These are phyloP conservation scores for Oemleria cerasiformis DNA, from an alignment of 306 rosid genomes.

Conservation along the genomic window DNA sequence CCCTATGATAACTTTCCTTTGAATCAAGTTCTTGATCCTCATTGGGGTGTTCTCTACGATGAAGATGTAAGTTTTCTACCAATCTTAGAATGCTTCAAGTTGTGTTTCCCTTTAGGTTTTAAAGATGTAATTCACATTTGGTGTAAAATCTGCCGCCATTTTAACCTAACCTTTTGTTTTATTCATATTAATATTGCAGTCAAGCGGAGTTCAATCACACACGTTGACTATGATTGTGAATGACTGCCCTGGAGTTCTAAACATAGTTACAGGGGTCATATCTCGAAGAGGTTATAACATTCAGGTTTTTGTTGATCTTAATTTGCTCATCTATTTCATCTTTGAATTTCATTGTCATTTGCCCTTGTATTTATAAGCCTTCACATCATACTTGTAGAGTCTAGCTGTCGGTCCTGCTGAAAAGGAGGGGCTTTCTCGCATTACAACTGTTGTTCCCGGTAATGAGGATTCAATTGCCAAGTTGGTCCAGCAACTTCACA, in stretches of 20 bases:
- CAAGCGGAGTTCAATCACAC: constrained; percentile 50
- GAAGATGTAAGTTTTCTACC: constrained; percentile 45
- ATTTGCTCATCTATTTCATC: not conserved
- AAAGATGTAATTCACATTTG: not conserved
- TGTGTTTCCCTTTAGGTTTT: not conserved
- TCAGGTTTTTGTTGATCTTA: constrained; percentile 47
- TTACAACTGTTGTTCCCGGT: constrained; percentile 64
- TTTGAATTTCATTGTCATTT: constrained; percentile 2
- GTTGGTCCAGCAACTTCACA: constrained; percentile 60
- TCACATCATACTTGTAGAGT: constrained; percentile 32
- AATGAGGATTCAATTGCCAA: constrained; percentile 48
- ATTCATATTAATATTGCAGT: constrained; percentile 33
- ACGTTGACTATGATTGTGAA: constrained; percentile 59
- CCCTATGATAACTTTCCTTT: constrained; percentile 32
- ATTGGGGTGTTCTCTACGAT: constrained; percentile 60
- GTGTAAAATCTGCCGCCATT: not conserved
- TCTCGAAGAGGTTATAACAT: constrained; percentile 67
- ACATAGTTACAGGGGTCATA: constrained; percentile 52
- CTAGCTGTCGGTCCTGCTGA: constrained; percentile 68
- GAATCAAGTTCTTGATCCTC: constrained; percentile 54
- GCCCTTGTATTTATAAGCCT: not conserved
- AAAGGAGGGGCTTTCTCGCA: constrained; percentile 54
- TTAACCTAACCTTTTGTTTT: not conserved
- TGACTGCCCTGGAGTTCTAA: constrained; percentile 57
- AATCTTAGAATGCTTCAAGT: constrained; percentile 7